Evolutionary conservation across 768 basidiomycete genomes (phyloP), one percentile per base, ranked within the genome.

Genomic region (Jaapia argillacea): DNA sequence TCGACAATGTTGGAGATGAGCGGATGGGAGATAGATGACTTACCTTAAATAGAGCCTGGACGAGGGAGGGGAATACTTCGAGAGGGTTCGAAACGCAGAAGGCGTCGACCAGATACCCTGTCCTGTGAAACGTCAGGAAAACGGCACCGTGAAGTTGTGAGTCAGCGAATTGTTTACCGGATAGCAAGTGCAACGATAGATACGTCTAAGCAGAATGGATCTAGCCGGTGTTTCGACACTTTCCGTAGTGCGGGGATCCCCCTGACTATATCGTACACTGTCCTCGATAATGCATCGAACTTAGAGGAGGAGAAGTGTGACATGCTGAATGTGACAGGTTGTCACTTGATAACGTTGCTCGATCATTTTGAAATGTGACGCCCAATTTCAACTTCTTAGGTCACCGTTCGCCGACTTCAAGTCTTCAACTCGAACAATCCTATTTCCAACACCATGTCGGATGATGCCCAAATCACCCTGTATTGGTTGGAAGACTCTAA

Each of bases 31-130:
- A 14, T 42, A 39, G 27, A n/a, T n/a, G 43, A 27, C 53, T 54
- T 40, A 65, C 69, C 61, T 53, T 27, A 21, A 70, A 67, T 41
- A 81, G 68, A 21, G 43, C 45, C 5, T 28, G 46, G 12, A 79
- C 45, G 20, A 77, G 54, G 2, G 50, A 18, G 1, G 61, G 48
- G 40, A 71, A 71, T 4, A 63, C 49, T 3, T 50, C 48, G 2
- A 54, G 46, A 2, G 71, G 64, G 27, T 67, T 52, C 20, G 60
- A 45, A 0, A 69, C 60, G 4, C 53, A 53, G 41, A 77, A 48
- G 5, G 61, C 52, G 49, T 81, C 79, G 20, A 79, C 66, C 3
- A 81, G 62, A 54, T 72, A 76, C 18, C 65, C 72, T 23, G 65
- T 58, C 28, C 78, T 73, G 49, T n/a, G n/a, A n/a, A n/a, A n/a